Evolutionary conservation across 257 asterid species (phyloP).

Genomic region (Catharanthus roseus): DNA sequence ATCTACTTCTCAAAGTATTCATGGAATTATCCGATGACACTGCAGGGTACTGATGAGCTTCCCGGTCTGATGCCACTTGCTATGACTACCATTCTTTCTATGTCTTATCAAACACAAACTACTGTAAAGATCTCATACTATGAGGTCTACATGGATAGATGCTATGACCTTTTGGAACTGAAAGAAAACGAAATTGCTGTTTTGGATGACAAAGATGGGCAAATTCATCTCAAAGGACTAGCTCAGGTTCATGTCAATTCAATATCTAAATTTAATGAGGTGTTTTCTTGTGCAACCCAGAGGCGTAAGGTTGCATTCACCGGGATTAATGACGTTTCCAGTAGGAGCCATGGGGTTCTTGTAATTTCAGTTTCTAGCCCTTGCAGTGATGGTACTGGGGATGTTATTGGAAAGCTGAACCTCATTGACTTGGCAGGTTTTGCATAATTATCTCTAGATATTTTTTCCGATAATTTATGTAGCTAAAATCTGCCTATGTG

Average conservation of each 20-base stretch:
- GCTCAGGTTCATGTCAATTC: constrained; percentile 54
- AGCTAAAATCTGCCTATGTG: neutral
- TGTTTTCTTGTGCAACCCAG: constrained; percentile 53
- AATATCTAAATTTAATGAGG: constrained; percentile 44
- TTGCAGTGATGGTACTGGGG: constrained; percentile 24
- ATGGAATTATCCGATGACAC: constrained; percentile 11
- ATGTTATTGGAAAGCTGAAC: constrained; percentile 66
- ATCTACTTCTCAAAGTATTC: neutral
- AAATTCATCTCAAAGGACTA: constrained; percentile 73
- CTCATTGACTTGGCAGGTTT: constrained; percentile 96
- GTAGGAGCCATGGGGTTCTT: constrained; percentile 89
- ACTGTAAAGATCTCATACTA: constrained; percentile 58
- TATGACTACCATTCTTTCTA: constrained; percentile 45
- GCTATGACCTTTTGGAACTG: constrained; percentile 72
- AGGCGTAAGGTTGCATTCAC: constrained; percentile 80
- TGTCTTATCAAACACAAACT: constrained; percentile 37
- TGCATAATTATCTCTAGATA: neutral
- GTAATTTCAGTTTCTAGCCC: constrained; percentile 47
- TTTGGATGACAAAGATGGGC: constrained; percentile 63
- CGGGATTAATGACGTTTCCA: constrained; percentile 68
- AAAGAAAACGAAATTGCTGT: constrained; percentile 64
- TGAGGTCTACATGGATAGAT: constrained; percentile 76
- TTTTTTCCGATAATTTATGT: neutral
- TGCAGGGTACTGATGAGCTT: constrained; percentile 67
- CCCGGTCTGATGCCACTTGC: constrained; percentile 85